These are phyloP conservation scores for Candida dubliniensis DNA, from an alignment of 1,139 yeast genomes.

Conservation along the genomic window DNA sequence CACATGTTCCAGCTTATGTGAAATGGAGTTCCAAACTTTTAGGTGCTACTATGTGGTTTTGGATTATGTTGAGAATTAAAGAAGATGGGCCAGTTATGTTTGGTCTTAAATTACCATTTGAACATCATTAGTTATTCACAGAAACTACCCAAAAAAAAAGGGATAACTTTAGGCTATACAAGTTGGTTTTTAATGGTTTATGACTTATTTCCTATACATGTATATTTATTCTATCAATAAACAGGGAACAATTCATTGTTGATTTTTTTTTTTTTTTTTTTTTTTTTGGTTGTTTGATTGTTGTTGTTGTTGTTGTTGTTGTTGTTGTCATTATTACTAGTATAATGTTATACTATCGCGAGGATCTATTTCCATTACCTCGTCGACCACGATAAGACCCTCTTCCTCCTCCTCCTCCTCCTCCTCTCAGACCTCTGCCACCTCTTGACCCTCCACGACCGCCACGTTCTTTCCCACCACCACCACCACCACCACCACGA, in stretches of 20 bases:
- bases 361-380: conserved; percentile 3
- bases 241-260: too few species aligned
- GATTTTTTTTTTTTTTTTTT: too few species aligned
- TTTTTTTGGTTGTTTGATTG: neutral
- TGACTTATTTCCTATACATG: too few species aligned
- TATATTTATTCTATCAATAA: too few species aligned
- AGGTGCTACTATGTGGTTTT: conserved; percentile 88
- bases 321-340: too few species aligned
- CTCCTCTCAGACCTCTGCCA: conserved; percentile 14
- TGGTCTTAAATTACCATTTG: conserved; percentile 47
- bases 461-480: conserved; percentile 14
- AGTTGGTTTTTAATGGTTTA: too few species aligned
- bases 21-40: conserved; percentile 61
- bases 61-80: conserved; percentile 75
- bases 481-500: conserved; percentile 9
- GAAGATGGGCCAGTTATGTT: conserved; percentile 67
- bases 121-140: conserved; percentile 26
- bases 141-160: neutral
- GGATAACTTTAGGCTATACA: too few species aligned
- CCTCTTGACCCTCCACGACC: conserved; percentile 15
- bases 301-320: too few species aligned
- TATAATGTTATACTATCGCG: neutral
- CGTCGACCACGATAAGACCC: conserved; percentile 4
- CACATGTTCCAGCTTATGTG: conserved; percentile 55
- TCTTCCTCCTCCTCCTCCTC: conserved; percentile 8